A percentile compares a stretch with the other conserved stretches of the same genome.
phyloP scores from a whole-genome alignment of 169 alveolate genomes.

The Babesia caballi region DNA sequence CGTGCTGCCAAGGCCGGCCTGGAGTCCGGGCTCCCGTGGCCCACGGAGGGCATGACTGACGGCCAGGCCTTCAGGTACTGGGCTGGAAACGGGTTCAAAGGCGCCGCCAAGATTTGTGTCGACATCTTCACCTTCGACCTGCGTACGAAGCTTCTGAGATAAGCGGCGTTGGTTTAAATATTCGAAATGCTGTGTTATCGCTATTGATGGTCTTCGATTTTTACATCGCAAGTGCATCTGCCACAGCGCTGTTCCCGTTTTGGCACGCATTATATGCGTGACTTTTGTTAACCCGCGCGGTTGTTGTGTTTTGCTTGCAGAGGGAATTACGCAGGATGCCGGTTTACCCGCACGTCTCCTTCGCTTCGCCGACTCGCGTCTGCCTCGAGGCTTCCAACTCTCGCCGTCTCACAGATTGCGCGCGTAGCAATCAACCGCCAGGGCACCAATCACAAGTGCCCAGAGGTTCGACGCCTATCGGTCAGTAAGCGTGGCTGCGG shows the following conservation, averaged over 20 bases:
- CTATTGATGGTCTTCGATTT: neutral
- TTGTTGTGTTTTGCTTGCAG: neutral
- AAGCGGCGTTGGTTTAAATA: too few species aligned
- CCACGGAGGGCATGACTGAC: constrained; percentile 1
- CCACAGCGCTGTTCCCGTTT: neutral
- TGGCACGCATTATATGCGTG: neutral
- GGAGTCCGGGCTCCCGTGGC: constrained; percentile 36
- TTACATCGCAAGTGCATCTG: neutral
- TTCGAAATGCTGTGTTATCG: neutral
- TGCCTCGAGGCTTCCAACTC: too few species aligned
- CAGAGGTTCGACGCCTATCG: too few species aligned
- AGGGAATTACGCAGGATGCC: too few species aligned
- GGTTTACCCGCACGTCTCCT: too few species aligned
- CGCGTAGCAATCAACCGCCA: too few species aligned
- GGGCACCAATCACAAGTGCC: too few species aligned
- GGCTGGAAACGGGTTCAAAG: neutral
- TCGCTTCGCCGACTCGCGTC: too few species aligned
- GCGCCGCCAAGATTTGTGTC: neutral
- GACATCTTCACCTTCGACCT: constrained; percentile 4
- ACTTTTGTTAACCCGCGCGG: neutral
- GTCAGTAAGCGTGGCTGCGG: too few species aligned
- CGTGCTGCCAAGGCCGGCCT: constrained; percentile 18
- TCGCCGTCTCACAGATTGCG: too few species aligned
- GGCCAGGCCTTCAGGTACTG: constrained; percentile 17
- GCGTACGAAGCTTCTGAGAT: constrained; percentile 18